Percentiles rank a stretch among this genome's conserved stretches.
These are phyloP conservation scores for Mycosphaerella sp. DNA, from an alignment of 2,329 filamentous ascomycete species.

Conservation along the genomic window DNA sequence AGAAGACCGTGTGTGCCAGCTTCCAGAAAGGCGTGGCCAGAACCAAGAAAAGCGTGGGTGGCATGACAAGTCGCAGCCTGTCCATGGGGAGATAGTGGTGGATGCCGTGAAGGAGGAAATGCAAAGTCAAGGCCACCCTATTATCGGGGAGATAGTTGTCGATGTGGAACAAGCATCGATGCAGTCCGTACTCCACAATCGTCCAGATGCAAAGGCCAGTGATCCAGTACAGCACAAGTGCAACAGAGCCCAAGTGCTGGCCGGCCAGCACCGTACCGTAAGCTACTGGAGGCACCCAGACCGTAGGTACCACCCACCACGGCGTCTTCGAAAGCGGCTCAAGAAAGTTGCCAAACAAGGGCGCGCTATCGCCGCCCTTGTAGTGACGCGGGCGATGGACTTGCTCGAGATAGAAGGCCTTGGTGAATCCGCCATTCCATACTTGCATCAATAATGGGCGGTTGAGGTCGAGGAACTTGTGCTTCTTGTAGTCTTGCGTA, in stretches of 20 bases:
- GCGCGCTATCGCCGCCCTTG: constrained; percentile 84
- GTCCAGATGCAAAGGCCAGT: constrained; percentile 78
- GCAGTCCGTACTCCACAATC: constrained; percentile 79
- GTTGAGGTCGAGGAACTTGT: constrained; percentile 91
- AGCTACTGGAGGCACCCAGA: constrained; percentile 76
- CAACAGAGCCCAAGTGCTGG: constrained; percentile 50
- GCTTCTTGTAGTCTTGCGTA: constrained; percentile 68
- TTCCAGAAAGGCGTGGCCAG: constrained; percentile 90
- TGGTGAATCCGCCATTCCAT: constrained; percentile 80
- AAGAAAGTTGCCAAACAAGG: constrained; percentile 95
- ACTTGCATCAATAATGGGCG: constrained; percentile 81
- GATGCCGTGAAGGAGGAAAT: constrained; percentile 93
- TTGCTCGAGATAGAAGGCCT: constrained; percentile 95
- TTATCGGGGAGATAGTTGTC: constrained; percentile 93
- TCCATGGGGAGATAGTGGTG: constrained; percentile 99
- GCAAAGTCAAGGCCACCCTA: constrained; percentile 72
- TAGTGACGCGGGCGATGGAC: constrained; percentile 95
- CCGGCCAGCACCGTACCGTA: constrained; percentile 66
- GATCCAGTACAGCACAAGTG: constrained; percentile 55
- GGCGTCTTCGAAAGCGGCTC: constrained; percentile 93
- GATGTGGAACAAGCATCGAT: constrained; percentile 89
- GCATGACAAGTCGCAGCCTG: constrained; percentile 94
- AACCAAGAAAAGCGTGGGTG: constrained; percentile 75
- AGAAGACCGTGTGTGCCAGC: constrained; percentile 75
- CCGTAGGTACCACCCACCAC: constrained; percentile 79